Evolutionary conservation across 345 rosid genomes (phyloP).

Genomic region (Alliaria petiolata): DNA sequence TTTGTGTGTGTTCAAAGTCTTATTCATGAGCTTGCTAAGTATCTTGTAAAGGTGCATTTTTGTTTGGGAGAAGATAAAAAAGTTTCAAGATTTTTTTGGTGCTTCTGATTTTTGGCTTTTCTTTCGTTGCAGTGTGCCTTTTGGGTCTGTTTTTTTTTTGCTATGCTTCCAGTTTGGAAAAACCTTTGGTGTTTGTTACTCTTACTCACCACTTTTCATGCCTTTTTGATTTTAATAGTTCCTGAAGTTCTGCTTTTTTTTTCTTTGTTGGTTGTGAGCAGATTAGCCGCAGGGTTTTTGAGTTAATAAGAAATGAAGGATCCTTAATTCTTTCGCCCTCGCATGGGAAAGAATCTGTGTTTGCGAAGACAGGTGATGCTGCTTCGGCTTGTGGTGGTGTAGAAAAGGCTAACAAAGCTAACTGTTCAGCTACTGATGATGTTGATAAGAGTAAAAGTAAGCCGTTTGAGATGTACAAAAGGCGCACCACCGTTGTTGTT

Average conservation of each 20-base stretch:
- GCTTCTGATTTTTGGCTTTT: background rate
- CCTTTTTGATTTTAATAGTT: background rate
- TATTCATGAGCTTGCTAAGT: background rate
- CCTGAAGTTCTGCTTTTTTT: background rate
- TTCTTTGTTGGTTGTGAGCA: slow-evolving; percentile 31
- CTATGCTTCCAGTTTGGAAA: background rate
- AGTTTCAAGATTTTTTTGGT: no score
- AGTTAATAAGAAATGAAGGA: slow-evolving; percentile 56
- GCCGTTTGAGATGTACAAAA: slow-evolving; percentile 82
- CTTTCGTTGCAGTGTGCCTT: no score
- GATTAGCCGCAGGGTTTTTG: slow-evolving; percentile 89
- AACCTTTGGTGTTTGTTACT: background rate
- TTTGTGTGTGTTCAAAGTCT: background rate
- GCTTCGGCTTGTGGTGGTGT: slow-evolving; percentile 21
- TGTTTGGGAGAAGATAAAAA: background rate
- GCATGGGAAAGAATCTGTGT: slow-evolving; percentile 38
- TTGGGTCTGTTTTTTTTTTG: background rate
- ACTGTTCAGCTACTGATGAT: slow-evolving; percentile 26
- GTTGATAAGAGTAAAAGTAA: slow-evolving; percentile 39
- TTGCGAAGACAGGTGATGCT: slow-evolving; percentile 34
- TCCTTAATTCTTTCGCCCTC: slow-evolving; percentile 34
- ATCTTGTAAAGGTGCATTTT: background rate
- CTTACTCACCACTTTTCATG: background rate
- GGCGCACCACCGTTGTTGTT: slow-evolving; percentile 75
- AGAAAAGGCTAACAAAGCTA: slow-evolving; percentile 21